phyloP scores from a whole-genome alignment of 257 asterid species.

The Fraxinus americana region DNA sequence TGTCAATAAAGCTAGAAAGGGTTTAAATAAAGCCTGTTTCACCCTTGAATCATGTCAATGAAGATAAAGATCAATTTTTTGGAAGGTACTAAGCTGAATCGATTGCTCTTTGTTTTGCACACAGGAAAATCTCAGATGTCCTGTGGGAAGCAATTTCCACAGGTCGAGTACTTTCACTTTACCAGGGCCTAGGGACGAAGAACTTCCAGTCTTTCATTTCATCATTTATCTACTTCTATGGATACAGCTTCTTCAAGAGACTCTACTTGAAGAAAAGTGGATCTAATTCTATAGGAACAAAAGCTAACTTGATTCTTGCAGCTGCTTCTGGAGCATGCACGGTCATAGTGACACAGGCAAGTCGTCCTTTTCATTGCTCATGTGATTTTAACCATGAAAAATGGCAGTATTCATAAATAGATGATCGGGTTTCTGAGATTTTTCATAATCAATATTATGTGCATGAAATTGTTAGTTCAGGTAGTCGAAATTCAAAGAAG shows the following conservation, averaged over 20 bases:
- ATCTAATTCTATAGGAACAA: constrained; percentile 80
- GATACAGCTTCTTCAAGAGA: constrained; percentile 82
- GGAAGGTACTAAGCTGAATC: background rate
- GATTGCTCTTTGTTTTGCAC: constrained; percentile 14
- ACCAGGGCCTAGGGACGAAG: constrained; percentile 91
- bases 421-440: constrained; percentile 9
- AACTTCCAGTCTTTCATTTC: constrained; percentile 87
- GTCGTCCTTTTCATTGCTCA: constrained; percentile 20
- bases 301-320: constrained; percentile 86
- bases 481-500: no score
- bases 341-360: constrained; percentile 73
- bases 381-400: constrained; percentile 15
- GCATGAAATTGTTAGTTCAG: background rate
- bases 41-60: no score
- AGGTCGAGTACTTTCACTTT: constrained; percentile 62
- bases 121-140: constrained; percentile 74
- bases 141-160: constrained; percentile 66
- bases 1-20: background rate
- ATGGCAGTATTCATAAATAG: background rate
- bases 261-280: constrained; percentile 75
- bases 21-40: no score
- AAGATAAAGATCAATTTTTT: background rate
- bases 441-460: background rate
- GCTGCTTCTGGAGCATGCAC: constrained; percentile 91
- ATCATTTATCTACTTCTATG: constrained; percentile 81